Conservation (phyloP, 2,329 filamentous ascomycete genomes). For the Pseudogymnoascus sp. region DNA sequence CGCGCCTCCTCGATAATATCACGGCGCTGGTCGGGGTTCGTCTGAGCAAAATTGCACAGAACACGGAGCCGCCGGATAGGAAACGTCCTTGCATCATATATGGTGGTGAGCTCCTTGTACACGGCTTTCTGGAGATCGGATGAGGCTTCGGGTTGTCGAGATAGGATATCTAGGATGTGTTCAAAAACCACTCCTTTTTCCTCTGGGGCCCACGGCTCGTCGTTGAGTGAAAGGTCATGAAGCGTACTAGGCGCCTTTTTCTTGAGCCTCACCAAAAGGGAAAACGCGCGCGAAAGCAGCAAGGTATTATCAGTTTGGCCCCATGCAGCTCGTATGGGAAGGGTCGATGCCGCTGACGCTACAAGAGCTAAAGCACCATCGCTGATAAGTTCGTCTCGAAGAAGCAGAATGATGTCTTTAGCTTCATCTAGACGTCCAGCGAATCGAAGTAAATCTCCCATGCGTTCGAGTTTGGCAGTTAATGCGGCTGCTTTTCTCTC, state of each 20-base stretch:
- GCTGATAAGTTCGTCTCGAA: constrained; percentile 55
- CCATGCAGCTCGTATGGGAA: constrained; percentile 49
- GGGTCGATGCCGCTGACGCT: constrained; percentile 40
- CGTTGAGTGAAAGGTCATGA: constrained; percentile 33
- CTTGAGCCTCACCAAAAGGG: constrained; percentile 51
- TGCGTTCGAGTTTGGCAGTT: constrained; percentile 56
- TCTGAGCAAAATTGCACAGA: constrained; percentile 20
- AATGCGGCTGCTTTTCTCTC: constrained; percentile 56
- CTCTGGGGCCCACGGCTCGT: constrained; percentile 36
- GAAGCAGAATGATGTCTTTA: constrained; percentile 48
- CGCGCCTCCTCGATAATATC: constrained; percentile 9
- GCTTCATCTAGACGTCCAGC: constrained; percentile 50
- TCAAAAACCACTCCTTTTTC: constrained; percentile 52
- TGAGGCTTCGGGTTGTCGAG: constrained; percentile 16
- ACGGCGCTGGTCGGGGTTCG: constrained; percentile 16
- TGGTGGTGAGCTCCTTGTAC: constrained; percentile 19
- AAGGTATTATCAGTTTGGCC: constrained; percentile 41
- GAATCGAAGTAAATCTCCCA: constrained; percentile 53
- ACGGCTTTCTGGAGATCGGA: constrained; percentile 18
- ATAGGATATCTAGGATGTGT: constrained; percentile 46
- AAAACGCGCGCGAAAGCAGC: constrained; percentile 51
- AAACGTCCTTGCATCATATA: constrained; percentile 23
- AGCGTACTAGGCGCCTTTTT: constrained; percentile 51
- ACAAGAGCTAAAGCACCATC: constrained; percentile 50
- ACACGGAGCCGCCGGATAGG: constrained; percentile 27